Evolutionary conservation across 139 green algal genomes (phyloP), one percentile per base, ranked within the genome.

Genomic region (Astrephomene gubernaculifera): DNA sequence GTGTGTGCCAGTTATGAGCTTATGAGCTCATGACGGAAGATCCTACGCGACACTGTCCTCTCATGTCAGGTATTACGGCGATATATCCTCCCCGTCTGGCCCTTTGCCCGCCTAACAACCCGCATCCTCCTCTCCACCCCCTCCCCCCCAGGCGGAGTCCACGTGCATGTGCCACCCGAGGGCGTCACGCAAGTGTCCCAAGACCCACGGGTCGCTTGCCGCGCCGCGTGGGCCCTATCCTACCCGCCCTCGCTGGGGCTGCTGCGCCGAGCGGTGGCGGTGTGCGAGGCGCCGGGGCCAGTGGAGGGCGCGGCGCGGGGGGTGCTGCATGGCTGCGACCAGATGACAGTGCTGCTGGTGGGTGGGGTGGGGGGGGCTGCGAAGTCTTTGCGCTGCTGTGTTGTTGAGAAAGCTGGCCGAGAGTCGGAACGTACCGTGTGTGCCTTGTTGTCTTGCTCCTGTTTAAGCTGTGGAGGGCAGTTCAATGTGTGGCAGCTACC

Each of bases 321-420:
- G 12, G 22, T 84, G 4, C n/a, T 31, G 39, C 43, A 74, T 41
- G 78, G 63, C 38, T 52, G 22, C 33, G 78, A 84, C 31, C 31
- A 25, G 19, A 38, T 65, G 63, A 84, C 78, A 0, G 78, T 67
- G 14, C 25, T 84, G 63, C 78, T 84, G 61, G 71, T 79, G 45
- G 45, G 71, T n/a, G n/a, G 17, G 57, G 24, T 6, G 49, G 49
- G 49, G 17, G 17, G 49, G 17, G 17, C 12, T 25, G 49, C 14
- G 49, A 17, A 57, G 49, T 17, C 14, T 57, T 57, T 57, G 49
- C 49, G 49, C 49, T 57, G 49, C 38, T 75, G 38, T 14, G 68
- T 73, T 57, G n/a, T 57, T 17, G 49, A 57, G 49, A 17, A 57
- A 12, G 49, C 14, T 17, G 14, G 14, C 14, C 17, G 49, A 17